Conservation (phyloP, 2,329 filamentous ascomycete species). For the Colletotrichum spinosum region DNA sequence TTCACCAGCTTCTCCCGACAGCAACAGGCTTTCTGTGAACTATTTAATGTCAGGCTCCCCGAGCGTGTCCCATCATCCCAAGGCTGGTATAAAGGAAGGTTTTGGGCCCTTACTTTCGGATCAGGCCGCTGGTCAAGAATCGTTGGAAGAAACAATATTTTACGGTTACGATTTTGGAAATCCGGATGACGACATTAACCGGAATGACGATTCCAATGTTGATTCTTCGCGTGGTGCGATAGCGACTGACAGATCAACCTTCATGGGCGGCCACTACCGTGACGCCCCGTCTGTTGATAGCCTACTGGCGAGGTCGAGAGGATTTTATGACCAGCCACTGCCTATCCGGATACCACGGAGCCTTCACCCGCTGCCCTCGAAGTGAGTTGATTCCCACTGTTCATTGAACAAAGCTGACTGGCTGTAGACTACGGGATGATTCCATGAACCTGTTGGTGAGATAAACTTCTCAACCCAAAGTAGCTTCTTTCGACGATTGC, state of each 20-base stretch:
- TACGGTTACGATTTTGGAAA: conserved; percentile 80
- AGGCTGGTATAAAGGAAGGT: conserved; percentile 38
- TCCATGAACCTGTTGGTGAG: conserved; percentile 80
- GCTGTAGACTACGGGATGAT: conserved; percentile 71
- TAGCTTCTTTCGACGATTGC: conserved; percentile 12
- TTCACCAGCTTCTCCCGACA: conserved; percentile 41
- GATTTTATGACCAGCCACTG: conserved; percentile 79
- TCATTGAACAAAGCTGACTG: conserved; percentile 46
- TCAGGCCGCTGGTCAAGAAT: background rate
- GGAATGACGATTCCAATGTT: conserved; percentile 77
- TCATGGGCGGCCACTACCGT: too few species aligned
- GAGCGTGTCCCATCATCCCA: conserved; percentile 43
- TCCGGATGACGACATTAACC: conserved; percentile 75
- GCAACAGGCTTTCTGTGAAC: conserved; percentile 69
- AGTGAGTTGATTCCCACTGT: conserved; percentile 43
- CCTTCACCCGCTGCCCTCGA: conserved; percentile 60
- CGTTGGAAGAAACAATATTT: conserved; percentile 54
- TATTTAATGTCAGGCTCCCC: conserved; percentile 70
- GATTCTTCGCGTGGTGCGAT: conserved; percentile 57
- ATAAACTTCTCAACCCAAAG: conserved; percentile 5
- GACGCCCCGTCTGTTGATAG: too few species aligned
- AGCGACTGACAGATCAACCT: too few species aligned
- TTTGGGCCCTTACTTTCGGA: conserved; percentile 41
- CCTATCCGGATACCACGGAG: conserved; percentile 65
- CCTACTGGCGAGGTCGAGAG: conserved; percentile 50